Conservation (phyloP, 345 rosid genomes). For the Murraya koenigii region DNA sequence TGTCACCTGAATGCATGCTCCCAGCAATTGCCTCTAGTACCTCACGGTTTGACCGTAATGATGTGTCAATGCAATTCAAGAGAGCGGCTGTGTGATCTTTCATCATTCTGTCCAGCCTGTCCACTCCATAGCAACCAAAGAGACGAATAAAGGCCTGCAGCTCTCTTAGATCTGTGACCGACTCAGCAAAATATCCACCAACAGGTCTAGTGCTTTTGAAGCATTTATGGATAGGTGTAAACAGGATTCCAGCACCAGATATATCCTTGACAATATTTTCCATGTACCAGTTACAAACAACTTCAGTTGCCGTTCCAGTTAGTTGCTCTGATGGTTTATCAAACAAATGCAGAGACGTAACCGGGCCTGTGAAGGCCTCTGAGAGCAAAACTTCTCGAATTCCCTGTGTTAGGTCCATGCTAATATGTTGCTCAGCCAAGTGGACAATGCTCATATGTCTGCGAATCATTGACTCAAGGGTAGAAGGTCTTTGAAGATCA, state of each 20-base stretch:
- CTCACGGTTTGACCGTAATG: conserved; percentile 85
- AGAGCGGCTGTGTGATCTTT: conserved; percentile 94
- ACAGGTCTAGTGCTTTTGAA: conserved; percentile 98
- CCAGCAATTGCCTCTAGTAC: conserved; percentile 81
- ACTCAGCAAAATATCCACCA: conserved; percentile 99
- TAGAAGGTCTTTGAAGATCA: conserved; percentile 96
- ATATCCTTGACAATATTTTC: conserved; percentile 94
- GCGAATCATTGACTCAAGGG: conserved; percentile 73
- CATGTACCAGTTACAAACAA: conserved; percentile 97
- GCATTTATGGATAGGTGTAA: conserved; percentile 84
- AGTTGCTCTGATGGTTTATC: conserved; percentile 74
- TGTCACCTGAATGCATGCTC: conserved; percentile 95
- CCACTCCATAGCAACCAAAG: conserved; percentile 96
- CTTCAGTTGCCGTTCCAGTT: conserved; percentile 82
- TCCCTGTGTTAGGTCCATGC: conserved; percentile 99
- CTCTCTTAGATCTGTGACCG: conserved; percentile 86
- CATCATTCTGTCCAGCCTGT: conserved; percentile 88
- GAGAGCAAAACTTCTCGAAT: conserved; percentile 80
- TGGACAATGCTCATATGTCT: conserved; percentile 92
- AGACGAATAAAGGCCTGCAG: conserved; percentile 80
- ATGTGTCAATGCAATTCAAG: conserved; percentile 90
- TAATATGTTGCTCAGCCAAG: conserved; percentile 96
- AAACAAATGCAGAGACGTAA: conserved; percentile 70
- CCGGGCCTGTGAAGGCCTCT: conserved; percentile 91
- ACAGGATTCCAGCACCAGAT: conserved; percentile 93